Percentiles rank a stretch among this genome's conserved stretches.
Conservation (phyloP, 768 basidiomycete species). For the Auriscalpium vulgare region DNA sequence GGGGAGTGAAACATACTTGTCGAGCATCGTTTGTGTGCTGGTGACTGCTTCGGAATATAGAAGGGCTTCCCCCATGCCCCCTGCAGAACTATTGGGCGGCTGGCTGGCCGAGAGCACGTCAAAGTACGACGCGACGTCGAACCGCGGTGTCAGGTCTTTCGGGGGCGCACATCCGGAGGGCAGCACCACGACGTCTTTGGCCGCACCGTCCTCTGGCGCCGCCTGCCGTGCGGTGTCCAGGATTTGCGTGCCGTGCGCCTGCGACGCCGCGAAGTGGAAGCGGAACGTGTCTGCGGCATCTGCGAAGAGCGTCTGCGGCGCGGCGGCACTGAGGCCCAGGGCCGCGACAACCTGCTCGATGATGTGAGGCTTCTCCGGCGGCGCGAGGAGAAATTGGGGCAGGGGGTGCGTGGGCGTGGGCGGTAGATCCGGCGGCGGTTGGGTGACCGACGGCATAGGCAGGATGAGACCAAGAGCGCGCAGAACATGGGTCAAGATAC, state of each 20-base stretch:
- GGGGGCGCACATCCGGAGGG: constrained; percentile 40
- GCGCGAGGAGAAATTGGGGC: constrained; percentile 53
- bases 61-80: constrained; percentile 69
- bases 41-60: constrained; percentile 87
- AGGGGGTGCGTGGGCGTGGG: constrained; percentile 24
- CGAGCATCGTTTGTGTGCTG: constrained; percentile 91
- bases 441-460: not conserved
- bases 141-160: constrained; percentile 56
- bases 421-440: constrained; percentile 34
- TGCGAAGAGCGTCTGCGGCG: constrained; percentile 30
- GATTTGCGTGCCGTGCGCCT: constrained; percentile 23
- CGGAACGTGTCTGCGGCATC: constrained; percentile 69
- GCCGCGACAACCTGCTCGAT: constrained; percentile 32
- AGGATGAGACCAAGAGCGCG: not conserved
- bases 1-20: constrained; percentile 54
- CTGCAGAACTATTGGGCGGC: constrained; percentile 24
- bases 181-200: constrained; percentile 36
- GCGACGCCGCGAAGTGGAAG: constrained; percentile 34
- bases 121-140: constrained; percentile 61
- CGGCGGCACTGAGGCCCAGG: constrained; percentile 11
- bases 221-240: constrained; percentile 25
- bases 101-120: constrained; percentile 32
- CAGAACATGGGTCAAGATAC: not conserved
- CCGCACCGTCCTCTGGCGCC: constrained; percentile 25
- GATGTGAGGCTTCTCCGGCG: constrained; percentile 32